Base-by-base conservation (phyloP, 352 stramenopile species). In the Phytophthora lateralis region DNA sequence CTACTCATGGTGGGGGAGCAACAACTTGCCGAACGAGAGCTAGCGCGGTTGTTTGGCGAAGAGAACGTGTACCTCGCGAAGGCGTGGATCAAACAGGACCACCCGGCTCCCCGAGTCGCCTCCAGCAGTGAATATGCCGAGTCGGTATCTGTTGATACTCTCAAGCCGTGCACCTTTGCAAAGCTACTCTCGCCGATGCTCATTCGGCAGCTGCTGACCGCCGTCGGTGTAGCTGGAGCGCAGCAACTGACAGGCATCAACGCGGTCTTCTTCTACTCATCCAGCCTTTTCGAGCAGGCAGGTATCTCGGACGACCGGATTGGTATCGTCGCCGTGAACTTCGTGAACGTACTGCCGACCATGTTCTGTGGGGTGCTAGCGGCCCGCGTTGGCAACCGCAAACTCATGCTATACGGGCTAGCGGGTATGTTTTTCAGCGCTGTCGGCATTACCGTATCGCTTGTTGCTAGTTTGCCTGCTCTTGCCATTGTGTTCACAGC, bases 191-290 rank as follows among this genome's bases (percentile, higher is more conserved):
- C 60, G 17, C 37, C 34, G 11, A 52, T 75, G 49, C 65, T 75
- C 42, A 70, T 75, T 17, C 24, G 62, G 5, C 73, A 82, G 46
- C 53, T 78, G 3, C 45, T 82, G 9, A 57, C 71, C 8, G 73
- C 71, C 1, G 62, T 77, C 15, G 61, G 52, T 4, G 54, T 82
- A 12, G 61, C 59, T 1, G 54, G 66, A 2, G 47, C 62, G 3
- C 71, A 82, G 52, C 76, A 83, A 49, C 67, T 86, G 39, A 80
- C 68, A 3, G 74, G 74, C 24, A 78, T 86, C 65, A 84, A 79
- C 58, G 76, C 69, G 20, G 69, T 83, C 30, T 84, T 84, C 60
- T 72, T 78, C 55, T 86, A 86, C 63, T 84, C 76, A 10, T 79
- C 68, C 34, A 66, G 52, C 3, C 63, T 86, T 20, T 84, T 84